A percentile compares a stretch with the other conserved stretches of the same genome.
These are phyloP conservation scores for Salvia sclarea DNA, from an alignment of 305 asterid genomes.

Conservation along the genomic window DNA sequence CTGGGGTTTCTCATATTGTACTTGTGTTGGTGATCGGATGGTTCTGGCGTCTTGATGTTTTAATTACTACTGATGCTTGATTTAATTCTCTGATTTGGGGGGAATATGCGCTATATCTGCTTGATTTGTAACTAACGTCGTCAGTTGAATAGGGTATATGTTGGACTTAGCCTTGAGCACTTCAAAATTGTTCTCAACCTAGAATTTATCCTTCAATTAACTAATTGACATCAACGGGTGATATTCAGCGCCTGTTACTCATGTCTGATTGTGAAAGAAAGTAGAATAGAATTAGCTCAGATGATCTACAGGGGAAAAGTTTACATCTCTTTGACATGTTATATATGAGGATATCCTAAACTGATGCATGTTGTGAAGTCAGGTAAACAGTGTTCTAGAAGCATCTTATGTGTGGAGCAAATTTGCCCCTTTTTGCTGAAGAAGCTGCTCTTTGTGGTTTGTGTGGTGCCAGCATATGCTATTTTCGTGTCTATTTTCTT, in stretches of 20 bases:
- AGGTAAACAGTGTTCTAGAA: not conserved
- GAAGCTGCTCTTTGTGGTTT: not conserved
- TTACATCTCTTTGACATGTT: not conserved
- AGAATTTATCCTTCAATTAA: not conserved
- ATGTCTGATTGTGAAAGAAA: not conserved
- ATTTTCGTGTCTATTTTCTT: not conserved
- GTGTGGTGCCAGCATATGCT: not conserved
- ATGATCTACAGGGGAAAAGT: not conserved
- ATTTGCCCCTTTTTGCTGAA: not conserved
- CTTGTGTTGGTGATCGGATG: not conserved
- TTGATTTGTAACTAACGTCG: not conserved
- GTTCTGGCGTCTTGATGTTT: not conserved
- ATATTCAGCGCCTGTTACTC: not conserved
- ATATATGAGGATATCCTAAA: not conserved
- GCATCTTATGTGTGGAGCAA: not conserved
- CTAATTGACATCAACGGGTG: too few relatives aligned
- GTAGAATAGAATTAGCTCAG: not conserved
- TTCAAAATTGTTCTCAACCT: not conserved
- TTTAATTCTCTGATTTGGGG: not conserved
- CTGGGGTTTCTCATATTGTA: not conserved
- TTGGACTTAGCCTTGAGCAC: not conserved
- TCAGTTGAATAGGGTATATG: not conserved
- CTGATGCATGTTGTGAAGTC: not conserved
- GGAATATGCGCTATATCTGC: too few relatives aligned
- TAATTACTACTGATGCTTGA: not conserved